Evolutionary conservation across 2,329 filamentous ascomycete species (phyloP).

Genomic region (Ceratocystis cacaofunesta): DNA sequence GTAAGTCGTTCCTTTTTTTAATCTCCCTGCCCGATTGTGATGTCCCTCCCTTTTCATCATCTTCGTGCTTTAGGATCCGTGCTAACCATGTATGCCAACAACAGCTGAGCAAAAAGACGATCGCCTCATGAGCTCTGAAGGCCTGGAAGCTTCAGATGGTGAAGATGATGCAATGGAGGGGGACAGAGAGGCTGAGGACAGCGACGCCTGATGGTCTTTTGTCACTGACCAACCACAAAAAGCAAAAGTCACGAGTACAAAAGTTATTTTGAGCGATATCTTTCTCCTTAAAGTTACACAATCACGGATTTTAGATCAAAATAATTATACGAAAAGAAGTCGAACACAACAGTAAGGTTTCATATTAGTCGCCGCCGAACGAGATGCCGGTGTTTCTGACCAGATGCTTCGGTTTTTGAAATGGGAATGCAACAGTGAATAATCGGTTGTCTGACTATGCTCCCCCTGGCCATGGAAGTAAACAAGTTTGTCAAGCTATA

Average conservation of each 20-base stretch:
- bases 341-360: neutral
- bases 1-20: slow-evolving; percentile 31
- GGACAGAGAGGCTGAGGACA: slow-evolving; percentile 28
- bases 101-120: slow-evolving; percentile 52
- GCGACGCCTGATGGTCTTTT: neutral
- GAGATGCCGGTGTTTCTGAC: neutral
- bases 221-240: neutral
- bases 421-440: neutral
- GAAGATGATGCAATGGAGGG: slow-evolving; percentile 36
- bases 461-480: neutral
- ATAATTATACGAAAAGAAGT: too few species aligned
- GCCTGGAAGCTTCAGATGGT: slow-evolving; percentile 47
- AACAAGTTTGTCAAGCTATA: neutral
- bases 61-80: neutral
- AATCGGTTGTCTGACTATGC: neutral
- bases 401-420: neutral
- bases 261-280: neutral
- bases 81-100: slow-evolving; percentile 16
- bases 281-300: neutral
- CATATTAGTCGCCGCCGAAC: neutral
- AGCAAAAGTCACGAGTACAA: neutral
- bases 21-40: neutral
- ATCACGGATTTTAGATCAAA: neutral
- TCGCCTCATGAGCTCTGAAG: slow-evolving; percentile 53
- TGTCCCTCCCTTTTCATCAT: neutral